Base-by-base conservation (phyloP, 768 basidiomycete species). In the Solioccasus polychromus region DNA sequence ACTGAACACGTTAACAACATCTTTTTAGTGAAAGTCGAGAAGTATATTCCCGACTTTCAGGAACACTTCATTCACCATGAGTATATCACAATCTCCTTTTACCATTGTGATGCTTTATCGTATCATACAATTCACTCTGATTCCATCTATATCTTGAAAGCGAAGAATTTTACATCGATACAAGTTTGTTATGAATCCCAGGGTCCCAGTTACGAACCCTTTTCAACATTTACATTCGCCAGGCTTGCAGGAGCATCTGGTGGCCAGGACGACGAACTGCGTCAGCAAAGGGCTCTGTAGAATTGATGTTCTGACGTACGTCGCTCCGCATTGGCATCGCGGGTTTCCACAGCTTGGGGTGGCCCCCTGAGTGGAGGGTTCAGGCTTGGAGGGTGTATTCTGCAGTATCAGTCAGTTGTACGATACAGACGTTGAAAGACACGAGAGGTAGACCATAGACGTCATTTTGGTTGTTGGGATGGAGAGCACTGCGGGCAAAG, bases 281-380 rank as follows among this genome's bases (percentile, higher is more conserved):
- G 17, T 55, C 25, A 50, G 36, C 14, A 30, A 25, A 31, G n/a
- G 18, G 9, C 17, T 1, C 8, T 14, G 5, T 4, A 10, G 1
- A 23, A 17, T 2, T 10, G 11, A 2, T 3, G 14, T 14, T 24
- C 24, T 4, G 1, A 53, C 58, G 40, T n/a, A 53, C 58, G 25
- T 48, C 10, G 47, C 15, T 37, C 50, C 57, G 44, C 57, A 59
- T 1, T 24, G 4, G 48, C 54, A 56, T 8, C 36, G 44, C 23
- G 47, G 48, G 20, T 59, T 57, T 37, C 58, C 54, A 24, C 58
- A 59, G 29, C 36, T 42, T 23, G 53, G 42, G n/a, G 37, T 38
- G 8, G 40, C 2, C 0, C 32, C 50, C 43, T 51, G 48, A 24
- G 41, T 47, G 0, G 41, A 36, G 3, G 36, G n/a, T 8, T 36